A percentile compares a stretch with the other conserved stretches of the same genome.
Evolutionary conservation across 2,329 filamentous ascomycete species (phyloP).

Genomic region (Scopulariopsis brevicaulis): DNA sequence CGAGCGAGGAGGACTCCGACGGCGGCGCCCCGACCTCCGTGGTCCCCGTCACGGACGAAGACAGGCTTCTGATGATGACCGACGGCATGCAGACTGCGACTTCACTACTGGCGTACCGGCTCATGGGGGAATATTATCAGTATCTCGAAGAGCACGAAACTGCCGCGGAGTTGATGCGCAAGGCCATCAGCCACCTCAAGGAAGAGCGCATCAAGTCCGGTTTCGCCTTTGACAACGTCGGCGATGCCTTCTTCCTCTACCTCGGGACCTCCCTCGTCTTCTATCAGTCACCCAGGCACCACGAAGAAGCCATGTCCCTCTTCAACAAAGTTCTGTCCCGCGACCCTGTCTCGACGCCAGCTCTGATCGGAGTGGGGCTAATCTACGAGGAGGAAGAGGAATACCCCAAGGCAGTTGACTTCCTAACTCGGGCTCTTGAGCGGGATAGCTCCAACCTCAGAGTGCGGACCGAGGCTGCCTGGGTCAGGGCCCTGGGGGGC

Average conservation of each 20-base stretch:
- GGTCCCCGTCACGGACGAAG: constrained; percentile 58
- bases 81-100: constrained; percentile 56
- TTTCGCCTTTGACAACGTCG: constrained; percentile 54
- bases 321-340: constrained; percentile 73
- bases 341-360: constrained; percentile 65
- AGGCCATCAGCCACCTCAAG: constrained; percentile 51
- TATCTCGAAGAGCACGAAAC: constrained; percentile 76
- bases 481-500: constrained; percentile 79
- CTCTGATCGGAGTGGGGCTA: constrained; percentile 79
- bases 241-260: constrained; percentile 63
- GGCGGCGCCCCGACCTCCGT: constrained; percentile 40
- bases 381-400: constrained; percentile 92
- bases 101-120: constrained; percentile 71
- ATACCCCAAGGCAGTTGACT: constrained; percentile 69
- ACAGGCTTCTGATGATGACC: constrained; percentile 70
- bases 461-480: constrained; percentile 78
- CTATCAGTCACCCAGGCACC: constrained; percentile 81
- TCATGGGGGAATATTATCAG: constrained; percentile 76
- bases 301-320: constrained; percentile 74
- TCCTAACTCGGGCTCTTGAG: constrained; percentile 63
- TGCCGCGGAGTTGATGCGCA: constrained; percentile 68
- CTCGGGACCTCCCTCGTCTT: constrained; percentile 84
- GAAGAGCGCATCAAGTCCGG: constrained; percentile 57
- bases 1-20: constrained; percentile 47
- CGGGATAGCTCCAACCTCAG: constrained; percentile 65